Conservation (phyloP, 2,329 filamentous ascomycete species). For the Fusarium sp. region DNA sequence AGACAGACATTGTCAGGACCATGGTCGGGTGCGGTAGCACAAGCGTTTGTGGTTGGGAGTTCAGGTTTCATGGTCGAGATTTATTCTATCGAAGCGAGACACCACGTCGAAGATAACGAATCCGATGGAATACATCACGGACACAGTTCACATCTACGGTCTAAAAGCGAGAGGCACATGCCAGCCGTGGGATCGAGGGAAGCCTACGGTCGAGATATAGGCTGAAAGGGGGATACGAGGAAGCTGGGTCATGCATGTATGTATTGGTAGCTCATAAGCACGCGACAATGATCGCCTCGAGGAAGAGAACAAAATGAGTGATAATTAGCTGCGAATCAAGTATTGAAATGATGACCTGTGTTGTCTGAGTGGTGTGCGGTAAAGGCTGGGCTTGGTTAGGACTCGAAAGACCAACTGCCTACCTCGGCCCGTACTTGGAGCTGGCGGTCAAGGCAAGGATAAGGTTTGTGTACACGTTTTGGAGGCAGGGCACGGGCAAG, state of each 20-base stretch:
- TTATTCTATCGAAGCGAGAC: slow-evolving; percentile 24
- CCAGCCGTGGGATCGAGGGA: slow-evolving; percentile 16
- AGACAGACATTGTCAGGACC: slow-evolving; percentile 27
- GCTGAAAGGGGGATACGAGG: slow-evolving; percentile 10
- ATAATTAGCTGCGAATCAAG: slow-evolving; percentile 11
- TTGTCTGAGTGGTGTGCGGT: neutral
- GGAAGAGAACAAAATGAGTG: slow-evolving; percentile 25
- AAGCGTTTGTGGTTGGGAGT: slow-evolving; percentile 45
- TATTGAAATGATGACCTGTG: neutral
- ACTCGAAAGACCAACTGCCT: neutral
- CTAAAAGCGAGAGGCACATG: slow-evolving; percentile 30
- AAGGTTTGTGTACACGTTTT: neutral
- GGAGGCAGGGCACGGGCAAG: neutral
- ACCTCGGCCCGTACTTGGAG: neutral
- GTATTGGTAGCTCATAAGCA: slow-evolving; percentile 32
- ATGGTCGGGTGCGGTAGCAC: slow-evolving; percentile 37
- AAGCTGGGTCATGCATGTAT: slow-evolving; percentile 11
- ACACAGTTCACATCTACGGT: slow-evolving; percentile 27
- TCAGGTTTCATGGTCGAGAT: slow-evolving; percentile 36
- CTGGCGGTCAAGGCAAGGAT: neutral
- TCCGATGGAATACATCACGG: slow-evolving; percentile 17
- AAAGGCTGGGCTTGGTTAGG: neutral
- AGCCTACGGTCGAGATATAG: slow-evolving; percentile 7
- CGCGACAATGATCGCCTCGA: slow-evolving; percentile 14
- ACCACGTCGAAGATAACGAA: slow-evolving; percentile 15